Evolutionary conservation across 192 early-diverging fungal species (phyloP).

Genomic region (Entomortierella lignicola): DNA sequence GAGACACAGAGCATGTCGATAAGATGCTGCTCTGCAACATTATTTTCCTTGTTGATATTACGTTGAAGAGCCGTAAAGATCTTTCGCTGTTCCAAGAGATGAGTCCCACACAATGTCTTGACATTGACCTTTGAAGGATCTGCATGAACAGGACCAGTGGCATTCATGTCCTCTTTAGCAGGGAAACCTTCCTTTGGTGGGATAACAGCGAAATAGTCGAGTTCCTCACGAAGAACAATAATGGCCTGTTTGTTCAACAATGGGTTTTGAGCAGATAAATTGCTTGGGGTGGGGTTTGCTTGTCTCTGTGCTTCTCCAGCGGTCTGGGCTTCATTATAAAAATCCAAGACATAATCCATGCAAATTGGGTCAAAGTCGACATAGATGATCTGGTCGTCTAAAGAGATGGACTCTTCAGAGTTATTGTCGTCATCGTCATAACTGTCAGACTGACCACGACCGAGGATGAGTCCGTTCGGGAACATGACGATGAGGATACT

Average conservation of each 20-base stretch:
- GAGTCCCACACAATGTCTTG: conserved; percentile 71
- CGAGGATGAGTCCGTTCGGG: conserved; percentile 66
- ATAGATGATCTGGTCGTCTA: conserved; percentile 64
- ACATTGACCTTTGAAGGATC: conserved; percentile 44
- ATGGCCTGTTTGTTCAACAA: conserved; percentile 70
- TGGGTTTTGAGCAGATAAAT: conserved; percentile 56
- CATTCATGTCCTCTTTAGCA: conserved; percentile 36
- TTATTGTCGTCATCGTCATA: conserved; percentile 57
- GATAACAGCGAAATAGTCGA: conserved; percentile 81
- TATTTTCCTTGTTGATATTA: conserved; percentile 76
- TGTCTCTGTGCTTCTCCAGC: conserved; percentile 40
- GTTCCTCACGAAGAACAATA: conserved; percentile 81
- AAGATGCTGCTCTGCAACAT: conserved; percentile 79
- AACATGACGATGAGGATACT: conserved; percentile 72
- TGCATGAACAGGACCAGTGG: conserved; percentile 29
- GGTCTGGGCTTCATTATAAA: conserved; percentile 58
- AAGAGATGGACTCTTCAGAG: conserved; percentile 46
- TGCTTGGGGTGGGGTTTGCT: conserved; percentile 27
- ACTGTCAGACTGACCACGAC: conserved; percentile 32
- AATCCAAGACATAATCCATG: conserved; percentile 64
- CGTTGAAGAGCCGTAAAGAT: conserved; percentile 82
- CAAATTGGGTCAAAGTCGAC: conserved; percentile 68
- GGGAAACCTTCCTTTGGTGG: conserved; percentile 51
- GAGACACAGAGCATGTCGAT: conserved; percentile 86
- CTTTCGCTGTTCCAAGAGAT: conserved; percentile 72